phyloP scores from a whole-genome alignment of 345 rosid genomes.

The Arabidopsis arenosa region DNA sequence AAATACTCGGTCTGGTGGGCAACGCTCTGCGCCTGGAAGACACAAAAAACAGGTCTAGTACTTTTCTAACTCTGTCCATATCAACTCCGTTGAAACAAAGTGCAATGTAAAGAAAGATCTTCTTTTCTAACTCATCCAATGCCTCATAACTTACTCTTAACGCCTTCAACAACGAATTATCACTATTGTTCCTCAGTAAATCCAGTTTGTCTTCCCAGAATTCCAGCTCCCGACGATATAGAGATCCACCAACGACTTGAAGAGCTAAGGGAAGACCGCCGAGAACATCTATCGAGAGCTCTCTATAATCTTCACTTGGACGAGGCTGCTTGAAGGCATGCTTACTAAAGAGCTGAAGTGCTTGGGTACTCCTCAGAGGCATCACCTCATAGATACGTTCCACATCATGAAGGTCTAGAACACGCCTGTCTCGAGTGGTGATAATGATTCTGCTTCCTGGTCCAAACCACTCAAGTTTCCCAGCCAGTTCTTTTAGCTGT shows the following conservation, averaged over 20 bases:
- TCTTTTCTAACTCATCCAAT: conserved; percentile 30
- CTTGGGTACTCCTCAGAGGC: conserved; percentile 40
- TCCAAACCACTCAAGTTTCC: conserved; percentile 40
- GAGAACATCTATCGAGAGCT: conserved; percentile 35
- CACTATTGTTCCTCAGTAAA: conserved; percentile 26
- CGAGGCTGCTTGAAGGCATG: conserved; percentile 39
- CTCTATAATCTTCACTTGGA: conserved; percentile 35
- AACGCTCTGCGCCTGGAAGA: conserved; percentile 33
- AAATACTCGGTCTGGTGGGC: conserved; percentile 39
- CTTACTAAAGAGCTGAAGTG: conserved; percentile 48
- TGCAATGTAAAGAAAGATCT: conserved; percentile 41
- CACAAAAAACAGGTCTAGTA: conserved; percentile 36
- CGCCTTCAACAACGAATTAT: conserved; percentile 19
- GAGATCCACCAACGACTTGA: conserved; percentile 46
- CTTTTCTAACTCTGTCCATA: conserved; percentile 41
- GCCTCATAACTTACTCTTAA: conserved; percentile 44
- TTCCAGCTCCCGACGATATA: conserved; percentile 35
- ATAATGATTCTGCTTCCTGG: conserved; percentile 47
- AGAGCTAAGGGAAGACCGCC: conserved; percentile 52
- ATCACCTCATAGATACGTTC: conserved; percentile 36
- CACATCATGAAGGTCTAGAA: conserved; percentile 35
- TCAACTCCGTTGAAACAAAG: conserved; percentile 39
- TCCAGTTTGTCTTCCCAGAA: conserved; percentile 41
- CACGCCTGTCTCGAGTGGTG: conserved; percentile 44
- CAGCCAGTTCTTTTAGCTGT: conserved; percentile 41